Evolutionary conservation across 2,329 filamentous ascomycete genomes (phyloP).

Genomic region (Dactylellina haptotyla): DNA sequence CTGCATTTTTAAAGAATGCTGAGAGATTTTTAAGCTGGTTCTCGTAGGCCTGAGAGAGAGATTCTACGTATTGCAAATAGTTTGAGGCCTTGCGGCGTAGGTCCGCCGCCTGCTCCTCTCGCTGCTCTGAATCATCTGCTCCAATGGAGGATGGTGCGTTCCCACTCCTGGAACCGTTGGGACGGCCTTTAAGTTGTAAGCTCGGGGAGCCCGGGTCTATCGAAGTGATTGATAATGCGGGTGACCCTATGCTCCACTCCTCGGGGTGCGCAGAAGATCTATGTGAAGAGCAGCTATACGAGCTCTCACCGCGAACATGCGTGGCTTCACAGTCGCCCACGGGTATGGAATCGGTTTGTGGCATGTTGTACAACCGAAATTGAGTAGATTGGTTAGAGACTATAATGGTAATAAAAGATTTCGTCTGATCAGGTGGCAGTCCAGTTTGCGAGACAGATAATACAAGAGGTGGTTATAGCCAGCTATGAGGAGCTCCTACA

Average conservation of each 20-base stretch:
- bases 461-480: no score
- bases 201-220: slow-evolving; percentile 42
- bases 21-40: slow-evolving; percentile 33
- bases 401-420: no score
- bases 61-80: slow-evolving; percentile 51
- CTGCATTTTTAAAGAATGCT: slow-evolving; percentile 31
- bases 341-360: background rate
- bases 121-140: background rate
- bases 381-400: slow-evolving; percentile 9
- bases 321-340: background rate
- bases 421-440: no score
- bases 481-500: no score
- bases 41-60: slow-evolving; percentile 49
- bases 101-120: slow-evolving; percentile 25
- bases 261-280: slow-evolving; percentile 7
- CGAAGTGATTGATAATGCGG: slow-evolving; percentile 44
- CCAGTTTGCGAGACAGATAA: no score
- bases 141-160: background rate
- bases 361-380: slow-evolving; percentile 10
- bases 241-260: slow-evolving; percentile 44
- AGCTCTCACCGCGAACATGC: background rate
- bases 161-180: slow-evolving; percentile 3
- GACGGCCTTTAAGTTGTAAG: slow-evolving; percentile 30
- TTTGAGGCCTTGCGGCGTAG: slow-evolving; percentile 43
- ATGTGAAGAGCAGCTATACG: slow-evolving; percentile 23